These are phyloP conservation scores for Microdochium nivale DNA, from an alignment of 2,329 filamentous ascomycete species.

Conservation along the genomic window DNA sequence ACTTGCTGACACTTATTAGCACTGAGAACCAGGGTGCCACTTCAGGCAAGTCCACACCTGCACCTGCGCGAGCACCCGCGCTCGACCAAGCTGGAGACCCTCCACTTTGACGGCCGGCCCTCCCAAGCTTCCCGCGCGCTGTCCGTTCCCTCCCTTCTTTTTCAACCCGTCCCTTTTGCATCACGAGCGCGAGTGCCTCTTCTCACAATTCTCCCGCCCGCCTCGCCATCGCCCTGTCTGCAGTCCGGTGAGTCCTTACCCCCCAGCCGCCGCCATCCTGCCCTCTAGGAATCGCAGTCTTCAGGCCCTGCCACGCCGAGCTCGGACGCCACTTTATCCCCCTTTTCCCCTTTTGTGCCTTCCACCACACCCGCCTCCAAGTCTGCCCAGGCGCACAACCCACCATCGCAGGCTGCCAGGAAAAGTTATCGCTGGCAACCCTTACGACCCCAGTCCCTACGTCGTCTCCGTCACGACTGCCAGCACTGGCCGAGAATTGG, in stretches of 20 bases:
- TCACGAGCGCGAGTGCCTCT: not conserved
- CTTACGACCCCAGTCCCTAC: too few species aligned
- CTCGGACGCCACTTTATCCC: not conserved
- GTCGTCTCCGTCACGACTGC: too few species aligned
- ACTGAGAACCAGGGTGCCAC: not conserved
- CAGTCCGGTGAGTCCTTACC: not conserved
- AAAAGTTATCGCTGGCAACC: not conserved
- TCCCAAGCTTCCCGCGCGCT: not conserved
- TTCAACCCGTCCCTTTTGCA: not conserved
- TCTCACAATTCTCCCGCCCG: not conserved
- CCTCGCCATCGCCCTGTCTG: not conserved
- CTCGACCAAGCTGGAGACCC: not conserved
- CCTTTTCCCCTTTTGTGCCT: not conserved
- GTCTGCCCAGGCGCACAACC: not conserved
- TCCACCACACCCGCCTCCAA: not conserved
- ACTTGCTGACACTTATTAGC: not conserved
- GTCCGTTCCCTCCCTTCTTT: not conserved
- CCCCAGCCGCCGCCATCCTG: not conserved
- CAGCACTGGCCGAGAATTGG: too few species aligned
- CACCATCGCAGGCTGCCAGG: not conserved
- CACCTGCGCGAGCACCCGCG: not conserved
- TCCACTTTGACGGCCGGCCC: not conserved
- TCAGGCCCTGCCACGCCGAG: not conserved
- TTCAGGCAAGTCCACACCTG: not conserved
- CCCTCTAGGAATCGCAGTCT: not conserved